phyloP scores from a whole-genome alignment of 2,329 filamentous ascomycete genomes.

The Macrophomina phaseolina region DNA sequence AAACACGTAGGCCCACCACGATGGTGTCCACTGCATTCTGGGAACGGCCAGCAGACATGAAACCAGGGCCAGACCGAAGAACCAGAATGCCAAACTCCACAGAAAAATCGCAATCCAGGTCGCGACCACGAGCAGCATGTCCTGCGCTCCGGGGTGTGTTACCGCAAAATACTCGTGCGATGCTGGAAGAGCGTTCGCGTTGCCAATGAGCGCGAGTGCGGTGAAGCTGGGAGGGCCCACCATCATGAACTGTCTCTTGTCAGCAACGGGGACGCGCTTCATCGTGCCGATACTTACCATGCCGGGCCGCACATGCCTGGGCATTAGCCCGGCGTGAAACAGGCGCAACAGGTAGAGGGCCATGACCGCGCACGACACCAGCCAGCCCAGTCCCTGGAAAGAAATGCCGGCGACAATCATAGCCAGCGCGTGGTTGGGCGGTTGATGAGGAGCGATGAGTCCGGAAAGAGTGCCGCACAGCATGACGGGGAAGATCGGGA shows the following conservation, averaged over 20 bases:
- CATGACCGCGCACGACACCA: conserved; percentile 73
- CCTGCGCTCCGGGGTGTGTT: conserved; percentile 44
- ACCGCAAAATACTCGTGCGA: conserved; percentile 38
- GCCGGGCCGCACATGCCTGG: conserved; percentile 67
- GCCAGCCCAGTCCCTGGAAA: conserved; percentile 73
- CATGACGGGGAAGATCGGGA: conserved; percentile 78
- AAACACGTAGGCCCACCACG: conserved; percentile 66
- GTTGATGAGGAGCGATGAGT: conserved; percentile 67
- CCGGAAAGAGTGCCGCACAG: conserved; percentile 72
- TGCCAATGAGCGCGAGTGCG: conserved; percentile 70
- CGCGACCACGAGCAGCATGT: conserved; percentile 53
- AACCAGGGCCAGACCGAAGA: conserved; percentile 54
- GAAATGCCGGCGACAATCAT: conserved; percentile 71
- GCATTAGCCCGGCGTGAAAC: conserved; percentile 69
- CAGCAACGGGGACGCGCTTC: no score
- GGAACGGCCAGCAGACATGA: conserved; percentile 37
- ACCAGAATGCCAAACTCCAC: conserved; percentile 69
- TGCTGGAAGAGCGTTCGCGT: conserved; percentile 62
- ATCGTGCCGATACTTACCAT: conserved; percentile 43
- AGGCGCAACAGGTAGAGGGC: conserved; percentile 72
- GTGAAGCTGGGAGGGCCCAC: conserved; percentile 77
- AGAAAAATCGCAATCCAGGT: conserved; percentile 61
- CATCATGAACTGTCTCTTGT: conserved; percentile 63
- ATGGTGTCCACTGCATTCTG: conserved; percentile 62
- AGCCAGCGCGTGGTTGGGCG: conserved; percentile 61